A percentile compares a stretch with the other conserved stretches of the same genome.
phyloP scores from a whole-genome alignment of 2,329 filamentous ascomycete genomes.

The Arachnomyces sp. region DNA sequence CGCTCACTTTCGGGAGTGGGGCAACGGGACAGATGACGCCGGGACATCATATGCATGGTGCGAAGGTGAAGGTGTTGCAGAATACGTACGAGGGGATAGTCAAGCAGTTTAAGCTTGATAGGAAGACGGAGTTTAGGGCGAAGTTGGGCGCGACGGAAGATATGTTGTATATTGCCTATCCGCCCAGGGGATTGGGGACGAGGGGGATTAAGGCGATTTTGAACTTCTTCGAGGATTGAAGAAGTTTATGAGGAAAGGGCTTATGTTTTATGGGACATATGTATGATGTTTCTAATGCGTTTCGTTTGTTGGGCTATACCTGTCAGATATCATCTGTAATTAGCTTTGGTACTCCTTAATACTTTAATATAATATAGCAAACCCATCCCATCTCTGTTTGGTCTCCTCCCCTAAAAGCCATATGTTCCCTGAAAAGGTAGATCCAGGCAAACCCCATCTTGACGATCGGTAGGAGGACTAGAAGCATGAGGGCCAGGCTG shows the following conservation, averaged over 20 bases:
- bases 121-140: conserved; percentile 81
- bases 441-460: too few species aligned
- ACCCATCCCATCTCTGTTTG: too few species aligned
- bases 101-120: conserved; percentile 69
- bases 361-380: too few species aligned
- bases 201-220: conserved; percentile 77
- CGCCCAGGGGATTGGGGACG: conserved; percentile 72
- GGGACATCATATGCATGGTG: conserved; percentile 71
- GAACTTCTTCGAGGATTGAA: conserved; percentile 70
- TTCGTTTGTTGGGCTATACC: too few species aligned
- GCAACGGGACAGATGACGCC: conserved; percentile 65
- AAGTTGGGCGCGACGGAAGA: conserved; percentile 83
- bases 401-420: too few species aligned
- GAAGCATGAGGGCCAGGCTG: too few species aligned
- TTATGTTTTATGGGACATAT: neutral
- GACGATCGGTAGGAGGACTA: too few species aligned
- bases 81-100: conserved; percentile 75
- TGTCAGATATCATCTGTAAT: too few species aligned
- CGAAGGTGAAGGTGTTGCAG: conserved; percentile 71
- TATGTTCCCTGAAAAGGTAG: too few species aligned
- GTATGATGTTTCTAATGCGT: too few species aligned
- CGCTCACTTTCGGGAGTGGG: conserved; percentile 80
- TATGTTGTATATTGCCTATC: conserved; percentile 82
- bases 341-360: too few species aligned
- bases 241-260: too few species aligned